A percentile compares a stretch with the other conserved stretches of the same genome.
These are phyloP conservation scores for Diaporthe australafricana DNA, from an alignment of 2,329 filamentous ascomycete genomes.

Conservation along the genomic window DNA sequence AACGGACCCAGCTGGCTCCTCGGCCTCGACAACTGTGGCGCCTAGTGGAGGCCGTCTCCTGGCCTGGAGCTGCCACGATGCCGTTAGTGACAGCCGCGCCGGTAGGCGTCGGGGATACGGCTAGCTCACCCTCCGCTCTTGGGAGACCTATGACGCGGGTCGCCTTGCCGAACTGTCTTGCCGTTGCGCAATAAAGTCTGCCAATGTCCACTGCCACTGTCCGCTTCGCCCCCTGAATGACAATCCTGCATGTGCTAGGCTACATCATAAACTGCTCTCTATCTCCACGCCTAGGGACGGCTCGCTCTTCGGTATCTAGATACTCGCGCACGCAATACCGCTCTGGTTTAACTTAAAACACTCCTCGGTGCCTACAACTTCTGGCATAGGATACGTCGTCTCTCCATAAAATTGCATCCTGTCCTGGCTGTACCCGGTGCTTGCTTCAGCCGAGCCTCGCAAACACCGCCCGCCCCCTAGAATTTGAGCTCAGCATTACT, in stretches of 20 bases:
- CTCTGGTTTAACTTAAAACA: neutral
- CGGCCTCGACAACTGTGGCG: neutral
- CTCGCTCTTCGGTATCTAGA: neutral
- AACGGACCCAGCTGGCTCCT: neutral
- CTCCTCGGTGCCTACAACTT: neutral
- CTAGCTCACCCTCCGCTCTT: slow-evolving; percentile 15
- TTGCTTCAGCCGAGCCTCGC: no score
- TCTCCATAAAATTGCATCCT: neutral
- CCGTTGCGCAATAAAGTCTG: slow-evolving; percentile 15
- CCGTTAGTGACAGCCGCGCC: slow-evolving; percentile 30
- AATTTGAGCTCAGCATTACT: neutral
- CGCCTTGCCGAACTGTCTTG: slow-evolving; percentile 33
- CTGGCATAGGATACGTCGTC: neutral
- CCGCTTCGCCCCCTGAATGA: neutral
- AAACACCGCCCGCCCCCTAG: no score
- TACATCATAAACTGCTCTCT: neutral
- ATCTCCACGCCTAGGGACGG: neutral
- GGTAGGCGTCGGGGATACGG: slow-evolving; percentile 21
- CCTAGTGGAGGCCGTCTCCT: neutral
- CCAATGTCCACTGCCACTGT: slow-evolving; percentile 22
- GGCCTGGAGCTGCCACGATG: slow-evolving; percentile 15
- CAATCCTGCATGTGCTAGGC: neutral
- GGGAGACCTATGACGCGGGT: slow-evolving; percentile 10
- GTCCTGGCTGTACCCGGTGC: neutral
- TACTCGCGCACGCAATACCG: neutral